A percentile compares a stretch with the other conserved stretches of the same genome.
Conservation (phyloP, 163 green algal species). For the Chloromonas sp. region DNA sequence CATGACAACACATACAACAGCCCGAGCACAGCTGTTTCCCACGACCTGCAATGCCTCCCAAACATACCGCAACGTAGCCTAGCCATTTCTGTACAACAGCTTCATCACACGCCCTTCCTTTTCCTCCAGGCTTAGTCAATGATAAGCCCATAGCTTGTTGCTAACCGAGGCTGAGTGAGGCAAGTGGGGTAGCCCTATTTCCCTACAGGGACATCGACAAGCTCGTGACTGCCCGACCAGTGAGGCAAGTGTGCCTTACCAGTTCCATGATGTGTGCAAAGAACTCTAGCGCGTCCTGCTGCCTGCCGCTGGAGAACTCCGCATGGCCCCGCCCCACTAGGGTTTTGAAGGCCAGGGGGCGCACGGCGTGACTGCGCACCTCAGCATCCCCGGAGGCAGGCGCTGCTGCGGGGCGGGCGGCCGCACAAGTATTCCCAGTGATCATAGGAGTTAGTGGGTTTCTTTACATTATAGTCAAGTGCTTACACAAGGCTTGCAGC, state of each 20-base stretch:
- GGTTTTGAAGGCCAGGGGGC: conserved; percentile 60
- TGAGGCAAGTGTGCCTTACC: conserved; percentile 24
- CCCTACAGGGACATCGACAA: no score
- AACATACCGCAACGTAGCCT: no score
- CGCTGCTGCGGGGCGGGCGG: neutral
- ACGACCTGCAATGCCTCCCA: neutral
- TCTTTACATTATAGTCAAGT: no score
- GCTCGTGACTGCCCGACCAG: no score
- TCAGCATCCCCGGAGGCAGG: neutral
- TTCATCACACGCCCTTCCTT: no score
- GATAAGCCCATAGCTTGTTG: no score
- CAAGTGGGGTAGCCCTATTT: no score
- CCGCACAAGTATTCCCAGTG: neutral
- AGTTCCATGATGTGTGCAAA: conserved; percentile 85
- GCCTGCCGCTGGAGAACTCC: conserved; percentile 81
- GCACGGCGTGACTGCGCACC: neutral
- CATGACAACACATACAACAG: neutral
- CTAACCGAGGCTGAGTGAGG: no score
- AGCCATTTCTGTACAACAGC: no score
- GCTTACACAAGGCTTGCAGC: no score
- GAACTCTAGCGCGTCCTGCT: conserved; percentile 96
- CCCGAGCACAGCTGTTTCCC: neutral
- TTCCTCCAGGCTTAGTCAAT: no score
- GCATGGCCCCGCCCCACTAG: conserved; percentile 79
- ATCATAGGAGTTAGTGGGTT: no score